These are phyloP conservation scores for Proliferodiscus dingleyae DNA, from an alignment of 2,329 filamentous ascomycete genomes.

Conservation along the genomic window DNA sequence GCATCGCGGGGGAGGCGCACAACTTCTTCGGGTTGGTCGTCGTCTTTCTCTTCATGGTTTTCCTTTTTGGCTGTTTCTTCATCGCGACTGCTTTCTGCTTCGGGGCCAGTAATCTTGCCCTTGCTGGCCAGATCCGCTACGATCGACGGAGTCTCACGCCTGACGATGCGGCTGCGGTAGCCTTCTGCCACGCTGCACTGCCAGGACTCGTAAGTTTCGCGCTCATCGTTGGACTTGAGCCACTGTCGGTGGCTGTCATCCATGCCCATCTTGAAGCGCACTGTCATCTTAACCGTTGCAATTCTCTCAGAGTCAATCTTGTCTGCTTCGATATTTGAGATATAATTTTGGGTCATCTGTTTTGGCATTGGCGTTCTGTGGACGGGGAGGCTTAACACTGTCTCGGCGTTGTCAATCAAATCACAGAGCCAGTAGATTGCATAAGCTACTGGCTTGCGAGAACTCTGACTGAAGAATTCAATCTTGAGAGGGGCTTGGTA, in stretches of 20 bases:
- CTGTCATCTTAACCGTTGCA: conserved; percentile 10
- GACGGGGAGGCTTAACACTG: conserved; percentile 9
- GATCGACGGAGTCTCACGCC: conserved; percentile 10
- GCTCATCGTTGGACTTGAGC: conserved; percentile 17
- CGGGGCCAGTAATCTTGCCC: neutral
- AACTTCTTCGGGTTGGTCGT: conserved; percentile 4
- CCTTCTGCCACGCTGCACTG: conserved; percentile 16
- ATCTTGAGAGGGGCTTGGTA: conserved; percentile 16
- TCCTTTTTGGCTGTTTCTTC: neutral
- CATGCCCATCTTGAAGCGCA: conserved; percentile 20
- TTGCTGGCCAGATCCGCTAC: conserved; percentile 7
- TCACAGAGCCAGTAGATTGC: conserved; percentile 18
- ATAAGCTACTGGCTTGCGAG: conserved; percentile 12
- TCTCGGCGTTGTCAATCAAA: conserved; percentile 15
- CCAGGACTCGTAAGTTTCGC: conserved; percentile 17
- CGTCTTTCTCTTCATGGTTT: neutral
- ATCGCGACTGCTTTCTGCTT: conserved; percentile 1
- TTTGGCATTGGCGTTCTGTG: conserved; percentile 16
- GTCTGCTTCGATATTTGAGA: conserved; percentile 8
- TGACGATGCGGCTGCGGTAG: conserved; percentile 15
- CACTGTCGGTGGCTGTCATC: conserved; percentile 16
- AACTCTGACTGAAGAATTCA: conserved; percentile 15
- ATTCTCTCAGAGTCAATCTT: conserved; percentile 12
- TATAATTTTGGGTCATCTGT: conserved; percentile 17
- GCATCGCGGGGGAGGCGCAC: conserved; percentile 13